Conservation (phyloP, 768 basidiomycete genomes). For the Rubroboletus pulcherrimus region DNA sequence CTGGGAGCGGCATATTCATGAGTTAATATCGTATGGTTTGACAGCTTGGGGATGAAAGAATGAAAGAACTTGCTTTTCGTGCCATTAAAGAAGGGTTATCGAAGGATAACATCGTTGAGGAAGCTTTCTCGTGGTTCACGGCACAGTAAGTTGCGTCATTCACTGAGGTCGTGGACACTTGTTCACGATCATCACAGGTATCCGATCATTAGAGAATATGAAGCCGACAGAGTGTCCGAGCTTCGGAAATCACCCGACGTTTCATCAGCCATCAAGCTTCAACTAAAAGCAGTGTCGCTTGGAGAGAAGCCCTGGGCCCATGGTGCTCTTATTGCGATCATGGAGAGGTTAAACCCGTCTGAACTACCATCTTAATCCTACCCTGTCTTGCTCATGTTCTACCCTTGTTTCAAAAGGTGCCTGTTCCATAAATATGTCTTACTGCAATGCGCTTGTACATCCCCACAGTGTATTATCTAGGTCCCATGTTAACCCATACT, state of each 20-base stretch:
- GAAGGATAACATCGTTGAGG: slow-evolving; percentile 24
- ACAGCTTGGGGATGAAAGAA: slow-evolving; percentile 24
- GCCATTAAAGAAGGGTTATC: slow-evolving; percentile 24
- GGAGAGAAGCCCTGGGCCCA: slow-evolving; percentile 28
- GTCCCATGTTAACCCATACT: slow-evolving; percentile 41
- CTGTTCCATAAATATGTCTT: neutral
- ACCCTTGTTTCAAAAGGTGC: neutral
- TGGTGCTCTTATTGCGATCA: slow-evolving; percentile 20
- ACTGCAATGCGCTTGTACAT: neutral
- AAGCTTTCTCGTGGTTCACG: slow-evolving; percentile 31
- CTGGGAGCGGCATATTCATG: neutral
- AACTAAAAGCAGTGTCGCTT: slow-evolving; percentile 19
- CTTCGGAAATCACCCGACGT: slow-evolving; percentile 23
- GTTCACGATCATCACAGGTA: slow-evolving; percentile 13
- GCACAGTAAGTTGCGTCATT: slow-evolving; percentile 22
- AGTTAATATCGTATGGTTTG: neutral
- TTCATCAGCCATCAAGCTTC: slow-evolving; percentile 17
- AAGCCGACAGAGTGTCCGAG: slow-evolving; percentile 19
- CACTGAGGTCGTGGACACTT: neutral
- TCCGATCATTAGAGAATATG: slow-evolving; percentile 8
- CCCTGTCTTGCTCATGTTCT: neutral
- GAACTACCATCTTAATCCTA: slow-evolving; percentile 2
- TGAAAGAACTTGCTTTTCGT: slow-evolving; percentile 24
- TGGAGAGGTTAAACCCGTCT: slow-evolving; percentile 20
- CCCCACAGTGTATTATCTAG: slow-evolving; percentile 6